Percentiles rank a stretch among this genome's conserved stretches.
These are phyloP conservation scores for Macaranga tanarius DNA, from an alignment of 441 rosid genomes.

Conservation along the genomic window DNA sequence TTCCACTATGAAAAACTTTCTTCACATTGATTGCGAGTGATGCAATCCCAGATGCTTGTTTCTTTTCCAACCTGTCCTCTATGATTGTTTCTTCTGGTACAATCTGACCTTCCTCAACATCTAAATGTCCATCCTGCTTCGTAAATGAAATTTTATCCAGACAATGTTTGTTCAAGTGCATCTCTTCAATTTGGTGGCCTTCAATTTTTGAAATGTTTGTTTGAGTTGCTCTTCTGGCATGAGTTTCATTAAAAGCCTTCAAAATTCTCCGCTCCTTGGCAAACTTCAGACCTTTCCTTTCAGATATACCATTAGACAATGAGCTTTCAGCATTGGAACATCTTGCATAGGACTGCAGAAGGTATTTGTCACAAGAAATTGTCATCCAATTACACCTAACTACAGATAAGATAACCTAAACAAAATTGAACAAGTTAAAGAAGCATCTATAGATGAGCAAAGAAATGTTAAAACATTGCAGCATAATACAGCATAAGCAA, in stretches of 20 bases:
- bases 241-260: conserved; percentile 20
- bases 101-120: conserved; percentile 51
- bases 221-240: conserved; percentile 16
- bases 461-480: not conserved
- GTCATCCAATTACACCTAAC: conserved; percentile 22
- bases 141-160: conserved; percentile 22
- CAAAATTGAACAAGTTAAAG: not conserved
- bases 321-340: conserved; percentile 19
- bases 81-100: conserved; percentile 26
- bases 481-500: not conserved
- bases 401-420: conserved; percentile 8
- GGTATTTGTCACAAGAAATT: conserved; percentile 25
- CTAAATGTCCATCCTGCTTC: conserved; percentile 26
- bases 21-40: conserved; percentile 12
- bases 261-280: conserved; percentile 18
- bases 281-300: conserved; percentile 27
- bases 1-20: conserved; percentile 7
- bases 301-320: conserved; percentile 18
- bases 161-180: not conserved
- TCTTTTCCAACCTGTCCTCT: conserved; percentile 20
- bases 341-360: conserved; percentile 41
- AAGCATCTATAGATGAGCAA: not conserved
- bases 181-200: conserved; percentile 14
- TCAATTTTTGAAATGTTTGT: conserved; percentile 6
- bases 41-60: conserved; percentile 13